Evolutionary conservation across 208 protist genomes (phyloP), one percentile per base, ranked within the genome.

Genomic region (Lotmaria passim): DNA sequence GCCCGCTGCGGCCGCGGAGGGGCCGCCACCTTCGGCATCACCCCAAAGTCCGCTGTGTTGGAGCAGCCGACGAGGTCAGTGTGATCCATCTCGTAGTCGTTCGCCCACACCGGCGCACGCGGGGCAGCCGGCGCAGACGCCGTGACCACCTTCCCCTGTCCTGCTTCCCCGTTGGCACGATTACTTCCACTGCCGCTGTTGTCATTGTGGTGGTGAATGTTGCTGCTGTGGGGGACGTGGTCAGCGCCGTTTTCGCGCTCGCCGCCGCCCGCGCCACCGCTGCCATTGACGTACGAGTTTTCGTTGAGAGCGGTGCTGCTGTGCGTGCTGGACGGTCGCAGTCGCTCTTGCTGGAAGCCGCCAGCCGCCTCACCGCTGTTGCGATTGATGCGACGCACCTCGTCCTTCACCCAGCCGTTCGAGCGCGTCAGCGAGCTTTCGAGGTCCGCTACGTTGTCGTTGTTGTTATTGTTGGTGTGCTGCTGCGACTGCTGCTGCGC

Each of bases 341-440:
- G 51, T 36, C 68, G 61, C 53, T 65, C 71, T 30, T 30, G 63
- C 28, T 69, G 69, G n/a, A 74, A 81, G 50, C 63, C 57, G 36
- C 58, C n/a, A 38, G 55, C 44, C 19, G 69, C 24, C 36, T 75
- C 56, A 26, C 68, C 56, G 24, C 46, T 53, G 7, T 17, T 39
- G 24, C 41, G 36, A 26, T 81, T 59, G 23, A 81, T 50, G 12
- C 69, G 68, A 12, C 75, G 75, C 19, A 46, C 69, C 64, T 75
- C 69, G 53, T 81, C 75, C 23, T 61, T 63, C 21, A 81, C 75
- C 75, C 75, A 81, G 11, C 75, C 69, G 34, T 55, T 64, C 12
- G 68, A 68, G 39, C 38, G 57, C 15, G 48, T 31, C 21, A 38
- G 50, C 36, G 60, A 41, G 23, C 34, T 61, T 5, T 30, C 56